Evolutionary conservation across 2,329 filamentous ascomycete genomes (phyloP).

Genomic region (Trichophyton equinum): DNA sequence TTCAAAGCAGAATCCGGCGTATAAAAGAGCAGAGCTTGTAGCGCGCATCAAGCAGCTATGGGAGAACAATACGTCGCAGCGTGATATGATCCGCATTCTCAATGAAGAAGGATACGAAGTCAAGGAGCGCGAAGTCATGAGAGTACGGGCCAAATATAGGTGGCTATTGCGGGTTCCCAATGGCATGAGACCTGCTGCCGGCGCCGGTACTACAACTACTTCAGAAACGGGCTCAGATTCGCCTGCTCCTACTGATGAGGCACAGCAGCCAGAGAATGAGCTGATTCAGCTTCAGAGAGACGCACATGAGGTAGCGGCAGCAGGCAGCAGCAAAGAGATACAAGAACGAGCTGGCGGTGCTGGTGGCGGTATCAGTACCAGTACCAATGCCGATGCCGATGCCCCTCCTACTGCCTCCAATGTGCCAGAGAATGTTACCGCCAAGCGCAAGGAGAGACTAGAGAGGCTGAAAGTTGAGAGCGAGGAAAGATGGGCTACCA

Average conservation of each 20-base stretch:
- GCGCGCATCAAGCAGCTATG: constrained; percentile 63
- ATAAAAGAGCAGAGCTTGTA: constrained; percentile 56
- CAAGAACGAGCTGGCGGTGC: neutral
- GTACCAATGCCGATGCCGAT: neutral
- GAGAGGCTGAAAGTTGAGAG: constrained; percentile 47
- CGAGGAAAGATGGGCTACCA: constrained; percentile 48
- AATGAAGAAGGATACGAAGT: constrained; percentile 62
- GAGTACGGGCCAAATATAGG: constrained; percentile 55
- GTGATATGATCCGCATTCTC: constrained; percentile 59
- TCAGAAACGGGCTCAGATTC: constrained; percentile 6
- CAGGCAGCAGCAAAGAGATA: constrained; percentile 6
- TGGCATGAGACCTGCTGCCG: constrained; percentile 39
- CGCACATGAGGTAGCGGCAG: constrained; percentile 23
- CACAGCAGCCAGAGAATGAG: constrained; percentile 23
- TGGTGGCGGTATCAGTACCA: neutral
- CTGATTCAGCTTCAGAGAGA: constrained; percentile 30
- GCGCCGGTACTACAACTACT: constrained; percentile 14
- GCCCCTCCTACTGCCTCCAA: constrained; percentile 2
- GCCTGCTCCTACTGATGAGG: neutral
- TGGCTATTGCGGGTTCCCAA: constrained; percentile 53
- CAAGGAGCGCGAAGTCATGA: constrained; percentile 57
- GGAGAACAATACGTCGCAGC: constrained; percentile 59
- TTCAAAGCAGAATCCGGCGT: constrained; percentile 56
- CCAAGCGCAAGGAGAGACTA: constrained; percentile 43
- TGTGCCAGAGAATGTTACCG: constrained; percentile 36